A percentile compares a stretch with the other conserved stretches of the same genome.
Evolutionary conservation across 768 basidiomycete genomes (phyloP).

Genomic region (Chalciporus piperatus): DNA sequence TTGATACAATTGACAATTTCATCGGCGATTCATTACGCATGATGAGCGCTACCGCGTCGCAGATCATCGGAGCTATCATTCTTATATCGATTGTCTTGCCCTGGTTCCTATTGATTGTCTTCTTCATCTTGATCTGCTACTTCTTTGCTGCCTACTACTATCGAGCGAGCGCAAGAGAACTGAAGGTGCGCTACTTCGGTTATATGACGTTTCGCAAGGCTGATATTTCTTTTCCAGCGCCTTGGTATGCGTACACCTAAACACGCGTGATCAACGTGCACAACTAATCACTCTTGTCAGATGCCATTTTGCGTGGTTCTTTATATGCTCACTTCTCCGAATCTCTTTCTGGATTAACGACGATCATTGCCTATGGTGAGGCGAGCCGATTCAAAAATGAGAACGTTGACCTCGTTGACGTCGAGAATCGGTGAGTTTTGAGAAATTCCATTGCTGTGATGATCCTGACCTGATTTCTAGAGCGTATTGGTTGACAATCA

Average conservation of each 20-base stretch:
- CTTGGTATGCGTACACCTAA: constrained; percentile 40
- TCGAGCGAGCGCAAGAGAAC: constrained; percentile 78
- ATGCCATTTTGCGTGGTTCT: constrained; percentile 81
- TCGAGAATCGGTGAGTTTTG: constrained; percentile 70
- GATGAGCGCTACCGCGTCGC: constrained; percentile 59
- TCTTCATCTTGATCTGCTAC: constrained; percentile 58
- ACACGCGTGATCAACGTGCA: background rate
- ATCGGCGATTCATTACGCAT: constrained; percentile 77
- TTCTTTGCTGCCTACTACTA: constrained; percentile 77
- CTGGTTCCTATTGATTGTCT: constrained; percentile 81
- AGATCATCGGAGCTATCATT: constrained; percentile 73
- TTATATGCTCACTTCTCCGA: constrained; percentile 94
- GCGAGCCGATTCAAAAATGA: constrained; percentile 68
- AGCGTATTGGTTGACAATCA: constrained; percentile 84
- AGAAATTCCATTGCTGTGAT: background rate
- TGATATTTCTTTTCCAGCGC: constrained; percentile 37
- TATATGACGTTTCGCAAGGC: background rate
- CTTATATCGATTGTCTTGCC: constrained; percentile 75
- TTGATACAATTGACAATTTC: constrained; percentile 77
- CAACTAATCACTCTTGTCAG: constrained; percentile 31
- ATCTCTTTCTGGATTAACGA: constrained; percentile 80
- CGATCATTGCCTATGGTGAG: constrained; percentile 87
- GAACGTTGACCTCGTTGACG: constrained; percentile 72
- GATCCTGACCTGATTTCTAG: constrained; percentile 24
- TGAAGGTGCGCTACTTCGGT: constrained; percentile 53